phyloP scores from a whole-genome alignment of 106 monocot genomes.

The Dioscorea zingiberensis region DNA sequence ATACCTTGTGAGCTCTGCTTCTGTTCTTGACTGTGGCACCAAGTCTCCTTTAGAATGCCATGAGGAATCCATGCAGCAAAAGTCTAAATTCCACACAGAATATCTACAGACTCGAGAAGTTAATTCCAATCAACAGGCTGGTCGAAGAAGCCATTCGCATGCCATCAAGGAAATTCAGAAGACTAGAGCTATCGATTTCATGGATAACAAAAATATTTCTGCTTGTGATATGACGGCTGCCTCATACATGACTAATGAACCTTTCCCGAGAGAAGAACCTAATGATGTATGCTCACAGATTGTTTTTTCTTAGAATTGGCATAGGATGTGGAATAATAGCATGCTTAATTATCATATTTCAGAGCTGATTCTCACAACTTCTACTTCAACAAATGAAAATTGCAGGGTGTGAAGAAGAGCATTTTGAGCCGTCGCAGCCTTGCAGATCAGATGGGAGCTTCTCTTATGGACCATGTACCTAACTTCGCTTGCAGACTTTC shows the following conservation, averaged over 20 bases:
- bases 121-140: not conserved
- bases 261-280: constrained; percentile 8
- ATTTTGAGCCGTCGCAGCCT: constrained; percentile 43
- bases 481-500: constrained; percentile 66
- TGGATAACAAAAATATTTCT: constrained; percentile 11
- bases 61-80: not conserved
- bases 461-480: constrained; percentile 51
- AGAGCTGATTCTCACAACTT: not conserved
- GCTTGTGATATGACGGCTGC: not conserved
- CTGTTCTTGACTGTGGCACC: not conserved
- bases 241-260: constrained; percentile 2
- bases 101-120: constrained; percentile 8
- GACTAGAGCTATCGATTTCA: constrained; percentile 6
- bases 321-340: no score
- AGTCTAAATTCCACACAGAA: constrained; percentile 8
- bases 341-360: not conserved
- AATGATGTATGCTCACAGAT: constrained; percentile 17
- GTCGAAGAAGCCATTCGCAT: constrained; percentile 8
- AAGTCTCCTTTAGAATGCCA: constrained; percentile 1
- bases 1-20: constrained; percentile 27
- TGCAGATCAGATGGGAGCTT: constrained; percentile 67
- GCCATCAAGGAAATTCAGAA: constrained; percentile 10
- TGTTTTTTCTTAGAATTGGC: not conserved
- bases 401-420: constrained; percentile 30
- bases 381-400: not conserved